Evolutionary conservation across 2,329 filamentous ascomycete species (phyloP).

Genomic region (Truncatella angustata): DNA sequence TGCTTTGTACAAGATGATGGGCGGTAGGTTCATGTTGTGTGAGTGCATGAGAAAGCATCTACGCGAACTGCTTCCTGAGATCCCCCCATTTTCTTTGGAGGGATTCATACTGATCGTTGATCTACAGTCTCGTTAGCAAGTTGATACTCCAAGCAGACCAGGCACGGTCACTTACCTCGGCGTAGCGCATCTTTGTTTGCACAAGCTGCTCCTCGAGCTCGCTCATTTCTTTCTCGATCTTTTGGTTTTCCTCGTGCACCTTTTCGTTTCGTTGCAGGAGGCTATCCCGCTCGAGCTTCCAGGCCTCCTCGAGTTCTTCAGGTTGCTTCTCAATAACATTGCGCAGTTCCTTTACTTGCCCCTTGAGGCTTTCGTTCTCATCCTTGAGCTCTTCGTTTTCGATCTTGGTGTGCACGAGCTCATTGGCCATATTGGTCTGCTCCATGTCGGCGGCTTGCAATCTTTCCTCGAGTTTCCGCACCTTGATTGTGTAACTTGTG

Average conservation of each 20-base stretch:
- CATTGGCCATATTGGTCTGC: constrained; percentile 85
- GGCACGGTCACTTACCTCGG: constrained; percentile 67
- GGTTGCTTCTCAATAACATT: constrained; percentile 88
- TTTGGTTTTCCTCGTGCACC: constrained; percentile 89
- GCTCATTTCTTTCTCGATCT: constrained; percentile 81
- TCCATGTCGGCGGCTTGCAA: constrained; percentile 86
- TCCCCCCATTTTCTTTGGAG: constrained; percentile 77
- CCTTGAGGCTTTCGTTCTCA: constrained; percentile 82
- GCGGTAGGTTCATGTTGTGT: neutral
- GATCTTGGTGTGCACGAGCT: constrained; percentile 88
- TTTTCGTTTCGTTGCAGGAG: constrained; percentile 91
- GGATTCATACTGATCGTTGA: constrained; percentile 69
- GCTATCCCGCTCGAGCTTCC: constrained; percentile 83
- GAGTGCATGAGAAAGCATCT: constrained; percentile 12
- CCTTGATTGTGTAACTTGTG: constrained; percentile 64
- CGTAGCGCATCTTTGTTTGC: constrained; percentile 90
- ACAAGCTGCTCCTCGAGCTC: constrained; percentile 94
- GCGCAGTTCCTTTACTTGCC: constrained; percentile 82
- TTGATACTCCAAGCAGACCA: too few species aligned
- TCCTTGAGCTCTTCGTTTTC: constrained; percentile 89
- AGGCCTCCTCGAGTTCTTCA: constrained; percentile 76
- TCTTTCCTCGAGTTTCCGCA: constrained; percentile 84
- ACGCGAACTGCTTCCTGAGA: constrained; percentile 59
- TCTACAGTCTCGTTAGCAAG: constrained; percentile 42
- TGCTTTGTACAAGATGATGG: constrained; percentile 5